phyloP scores from a whole-genome alignment of 345 rosid species.

The Rhodamnia rubescens region DNA sequence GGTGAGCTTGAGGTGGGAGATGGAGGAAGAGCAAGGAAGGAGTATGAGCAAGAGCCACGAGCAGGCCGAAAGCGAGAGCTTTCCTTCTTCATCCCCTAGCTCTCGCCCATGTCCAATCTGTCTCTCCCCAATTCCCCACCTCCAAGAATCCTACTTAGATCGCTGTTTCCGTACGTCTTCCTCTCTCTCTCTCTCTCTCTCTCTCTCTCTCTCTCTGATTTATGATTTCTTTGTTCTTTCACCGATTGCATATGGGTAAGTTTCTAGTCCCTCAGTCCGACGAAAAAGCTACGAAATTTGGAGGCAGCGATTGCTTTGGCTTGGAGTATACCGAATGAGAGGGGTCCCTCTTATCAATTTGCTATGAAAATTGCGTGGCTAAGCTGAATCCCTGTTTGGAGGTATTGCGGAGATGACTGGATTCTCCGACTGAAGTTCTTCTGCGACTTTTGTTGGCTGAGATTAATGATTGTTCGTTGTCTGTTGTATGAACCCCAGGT shows the following conservation, averaged over 20 bases:
- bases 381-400: not conserved
- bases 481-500: not conserved
- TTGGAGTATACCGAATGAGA: not conserved
- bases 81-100: conserved; percentile 4
- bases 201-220: not conserved
- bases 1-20: not conserved
- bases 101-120: conserved; percentile 73
- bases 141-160: conserved; percentile 64
- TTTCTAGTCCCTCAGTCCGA: not conserved
- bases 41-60: not conserved
- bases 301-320: not conserved
- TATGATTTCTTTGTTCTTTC: not conserved
- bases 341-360: not conserved
- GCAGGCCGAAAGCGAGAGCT: not conserved
- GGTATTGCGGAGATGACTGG: not conserved
- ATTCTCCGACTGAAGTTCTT: not conserved
- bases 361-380: not conserved
- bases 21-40: not conserved
- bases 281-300: not conserved
- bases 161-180: conserved; percentile 62
- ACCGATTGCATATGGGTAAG: not conserved
- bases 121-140: conserved; percentile 28
- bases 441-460: not conserved
- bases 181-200: not conserved
- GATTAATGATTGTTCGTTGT: not conserved